phyloP scores from a whole-genome alignment of 768 basidiomycete species.

The Grammothele lineata region DNA sequence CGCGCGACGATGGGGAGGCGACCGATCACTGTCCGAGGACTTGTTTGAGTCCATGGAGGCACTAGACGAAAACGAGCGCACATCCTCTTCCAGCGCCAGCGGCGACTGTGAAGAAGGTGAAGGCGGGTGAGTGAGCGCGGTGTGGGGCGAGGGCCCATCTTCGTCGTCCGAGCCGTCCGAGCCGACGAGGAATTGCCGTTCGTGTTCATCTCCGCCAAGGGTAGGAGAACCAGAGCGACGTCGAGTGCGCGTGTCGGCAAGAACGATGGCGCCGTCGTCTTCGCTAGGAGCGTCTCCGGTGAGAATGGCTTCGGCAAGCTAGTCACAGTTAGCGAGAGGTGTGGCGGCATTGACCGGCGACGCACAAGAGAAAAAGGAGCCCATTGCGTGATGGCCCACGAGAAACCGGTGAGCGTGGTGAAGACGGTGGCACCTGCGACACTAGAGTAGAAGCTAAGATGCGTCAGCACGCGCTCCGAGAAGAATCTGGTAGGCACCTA shows the following conservation, averaged over 20 bases:
- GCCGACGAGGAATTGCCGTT: conserved; percentile 26
- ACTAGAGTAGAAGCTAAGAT: conserved; percentile 60
- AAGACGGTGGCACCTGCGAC: conserved; percentile 71
- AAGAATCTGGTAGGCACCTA: conserved; percentile 38
- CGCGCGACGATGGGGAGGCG: conserved; percentile 5
- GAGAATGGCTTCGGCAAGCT: conserved; percentile 80
- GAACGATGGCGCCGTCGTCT: conserved; percentile 34
- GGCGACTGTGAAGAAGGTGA: too few species aligned
- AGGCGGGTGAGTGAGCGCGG: background rate
- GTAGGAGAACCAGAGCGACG: conserved; percentile 6
- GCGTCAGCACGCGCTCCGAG: background rate
- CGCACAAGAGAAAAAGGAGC: conserved; percentile 85
- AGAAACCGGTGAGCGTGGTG: conserved; percentile 77
- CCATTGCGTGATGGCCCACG: conserved; percentile 94
- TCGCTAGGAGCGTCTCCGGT: conserved; percentile 44
- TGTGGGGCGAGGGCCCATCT: conserved; percentile 2
- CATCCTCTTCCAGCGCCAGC: conserved; percentile 20
- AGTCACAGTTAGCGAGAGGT: background rate
- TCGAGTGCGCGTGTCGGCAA: conserved; percentile 35
- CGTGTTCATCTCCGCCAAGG: conserved; percentile 20
- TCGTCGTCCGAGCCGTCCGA: conserved; percentile 25
- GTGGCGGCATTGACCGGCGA: conserved; percentile 3
- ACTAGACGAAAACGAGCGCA: conserved; percentile 24
- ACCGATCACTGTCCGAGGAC: conserved; percentile 15
- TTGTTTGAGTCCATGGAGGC: conserved; percentile 23